Evolutionary conservation across 495 filamentous ascomycete genomes (phyloP).

Genomic region (Immersiella caudata): DNA sequence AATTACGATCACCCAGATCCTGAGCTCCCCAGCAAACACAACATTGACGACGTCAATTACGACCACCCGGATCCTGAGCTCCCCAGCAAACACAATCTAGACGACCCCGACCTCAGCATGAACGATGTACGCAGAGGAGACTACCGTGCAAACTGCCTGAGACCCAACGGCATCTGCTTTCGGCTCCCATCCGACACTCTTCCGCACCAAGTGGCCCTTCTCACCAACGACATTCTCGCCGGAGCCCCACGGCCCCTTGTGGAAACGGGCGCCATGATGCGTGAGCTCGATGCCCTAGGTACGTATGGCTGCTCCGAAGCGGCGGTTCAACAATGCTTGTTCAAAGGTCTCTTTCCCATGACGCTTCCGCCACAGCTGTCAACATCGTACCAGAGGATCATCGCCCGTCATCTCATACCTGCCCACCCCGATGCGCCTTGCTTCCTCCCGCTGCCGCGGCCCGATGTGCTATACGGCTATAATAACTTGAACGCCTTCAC

Average conservation of each 20-base stretch:
- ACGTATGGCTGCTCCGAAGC: constrained; percentile 7
- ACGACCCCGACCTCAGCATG: no score
- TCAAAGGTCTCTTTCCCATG: constrained; percentile 9
- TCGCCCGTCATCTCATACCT: constrained; percentile 10
- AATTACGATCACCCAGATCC: no score
- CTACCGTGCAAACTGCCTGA: constrained; percentile 16
- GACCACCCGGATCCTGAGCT: no score
- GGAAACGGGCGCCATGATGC: constrained; percentile 1
- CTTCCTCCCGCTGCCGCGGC: not conserved
- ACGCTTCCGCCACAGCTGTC: not conserved
- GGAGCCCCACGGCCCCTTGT: not conserved
- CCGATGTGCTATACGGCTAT: constrained; percentile 16
- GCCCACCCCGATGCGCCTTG: not conserved
- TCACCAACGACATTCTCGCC: constrained; percentile 11
- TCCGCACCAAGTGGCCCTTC: constrained; percentile 11
- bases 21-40: no score
- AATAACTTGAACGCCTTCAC: constrained; percentile 2
- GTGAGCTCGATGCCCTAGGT: constrained; percentile 7
- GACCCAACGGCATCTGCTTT: constrained; percentile 14
- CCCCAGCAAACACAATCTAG: no score
- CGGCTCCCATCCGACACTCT: constrained; percentile 15
- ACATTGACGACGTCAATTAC: no score
- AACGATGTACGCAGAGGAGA: no score
- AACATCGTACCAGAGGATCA: not conserved
- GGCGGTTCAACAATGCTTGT: not conserved